Evolutionary conservation across 495 filamentous ascomycete genomes (phyloP).

Genomic region (Penicillium macrosclerotiorum): DNA sequence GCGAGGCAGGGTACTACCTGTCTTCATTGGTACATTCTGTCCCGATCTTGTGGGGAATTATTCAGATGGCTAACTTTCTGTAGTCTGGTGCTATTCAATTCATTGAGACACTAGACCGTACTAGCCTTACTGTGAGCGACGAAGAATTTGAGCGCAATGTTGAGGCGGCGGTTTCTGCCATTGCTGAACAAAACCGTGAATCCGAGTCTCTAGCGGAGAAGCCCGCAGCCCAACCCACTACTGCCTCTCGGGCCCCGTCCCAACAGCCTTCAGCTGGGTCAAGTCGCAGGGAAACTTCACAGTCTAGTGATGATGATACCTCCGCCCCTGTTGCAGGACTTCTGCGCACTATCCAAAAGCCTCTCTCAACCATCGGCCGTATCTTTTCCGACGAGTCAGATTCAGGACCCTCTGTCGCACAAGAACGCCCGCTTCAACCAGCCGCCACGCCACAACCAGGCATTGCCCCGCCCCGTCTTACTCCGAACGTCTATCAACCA

Average conservation of each 20-base stretch:
- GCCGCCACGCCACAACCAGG: conserved; percentile 57
- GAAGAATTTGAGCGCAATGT: conserved; percentile 95
- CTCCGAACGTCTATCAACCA: conserved; percentile 54
- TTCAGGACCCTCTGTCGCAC: conserved; percentile 11
- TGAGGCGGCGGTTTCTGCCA: conserved; percentile 92
- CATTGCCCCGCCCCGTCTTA: conserved; percentile 53
- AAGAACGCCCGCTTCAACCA: conserved; percentile 45
- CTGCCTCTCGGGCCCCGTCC: conserved; percentile 23
- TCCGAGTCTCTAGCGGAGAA: conserved; percentile 59
- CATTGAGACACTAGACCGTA: conserved; percentile 93
- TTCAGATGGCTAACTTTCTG: conserved; percentile 9
- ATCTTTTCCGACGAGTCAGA: conserved; percentile 86
- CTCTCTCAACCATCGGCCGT: conserved; percentile 90
- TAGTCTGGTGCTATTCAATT: conserved; percentile 96
- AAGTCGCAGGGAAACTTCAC: conserved; percentile 31
- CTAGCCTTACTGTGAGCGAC: conserved; percentile 87
- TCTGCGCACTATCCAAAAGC: conserved; percentile 86
- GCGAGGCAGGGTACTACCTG: conserved; percentile 96
- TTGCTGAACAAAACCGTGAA: conserved; percentile 80
- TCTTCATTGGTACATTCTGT: conserved; percentile 72
- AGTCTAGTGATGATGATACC: conserved; percentile 61
- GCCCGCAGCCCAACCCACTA: conserved; percentile 14
- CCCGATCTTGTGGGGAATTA: not conserved
- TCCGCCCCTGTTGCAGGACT: conserved; percentile 77
- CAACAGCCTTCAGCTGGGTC: conserved; percentile 48